Evolutionary conservation across 192 early-diverging fungal species (phyloP), one percentile per base, ranked within the genome.

Genomic region (Phlyctochytrium bullatum): DNA sequence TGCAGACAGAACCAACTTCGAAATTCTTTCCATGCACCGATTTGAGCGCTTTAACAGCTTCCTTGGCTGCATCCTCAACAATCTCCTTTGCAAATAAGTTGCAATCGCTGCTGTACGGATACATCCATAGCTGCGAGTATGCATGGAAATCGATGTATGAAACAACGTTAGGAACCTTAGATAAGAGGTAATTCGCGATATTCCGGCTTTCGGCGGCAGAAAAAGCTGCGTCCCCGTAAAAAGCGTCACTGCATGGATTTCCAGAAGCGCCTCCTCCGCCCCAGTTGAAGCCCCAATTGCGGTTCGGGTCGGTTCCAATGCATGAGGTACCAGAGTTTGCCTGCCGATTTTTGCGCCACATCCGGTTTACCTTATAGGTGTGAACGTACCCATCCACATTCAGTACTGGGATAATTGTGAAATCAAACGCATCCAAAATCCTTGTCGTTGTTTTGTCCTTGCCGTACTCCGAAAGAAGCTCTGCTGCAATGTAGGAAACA

Each of bases 301-400:
- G 79, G 73, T 88, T 88, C 29, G 80, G 67, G 57, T 88, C 87
- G 64, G 79, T 87, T 67, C 87, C 87, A 32, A 77, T 52, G 69
- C 85, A 88, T 67, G 81, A 76, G 16, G 78, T 70, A 30, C 57
- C 66, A 2, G 60, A 30, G 29, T 83, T 84, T 1, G 86, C 83
- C 60, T 87, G 81, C 51, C 40, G 6, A 20, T 47, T 47, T 20
- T 47, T 47, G 6, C 40, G 40, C 40, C 40, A 47, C 83, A 85
- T 85, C 30, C 83, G 64, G 63, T 85, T 75, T 24, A 69, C 66
- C 27, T 74, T 75, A 73, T 80, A 79, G 23, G 87, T 76, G 71
- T 78, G 86, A 20, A 74, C 73, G 66, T 86, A 88, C 47, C 87
- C 87, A 66, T 88, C 87, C 20, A 81, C 81, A 47, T 88, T 88